A percentile compares a stretch with the other conserved stretches of the same genome.
Conservation (phyloP, 768 basidiomycete species). For the Collybiopsis confluens region DNA sequence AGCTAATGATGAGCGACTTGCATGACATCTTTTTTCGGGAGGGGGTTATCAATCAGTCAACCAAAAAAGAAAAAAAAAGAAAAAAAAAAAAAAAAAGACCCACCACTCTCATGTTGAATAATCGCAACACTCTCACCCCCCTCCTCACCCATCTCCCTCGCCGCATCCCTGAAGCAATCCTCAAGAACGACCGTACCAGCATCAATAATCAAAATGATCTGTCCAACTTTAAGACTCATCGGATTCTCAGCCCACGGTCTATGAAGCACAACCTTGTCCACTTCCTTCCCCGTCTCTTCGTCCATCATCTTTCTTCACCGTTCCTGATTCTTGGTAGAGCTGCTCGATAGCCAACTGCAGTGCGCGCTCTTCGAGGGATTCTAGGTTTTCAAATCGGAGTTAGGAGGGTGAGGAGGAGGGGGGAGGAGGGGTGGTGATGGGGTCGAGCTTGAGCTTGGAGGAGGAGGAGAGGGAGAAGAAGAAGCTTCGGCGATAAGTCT, state of each 20-base stretch:
- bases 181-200: constrained; percentile 65
- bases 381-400: constrained; percentile 26
- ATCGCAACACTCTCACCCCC: constrained; percentile 79
- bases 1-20: constrained; percentile 79
- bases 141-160: constrained; percentile 76
- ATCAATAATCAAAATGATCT: constrained; percentile 79
- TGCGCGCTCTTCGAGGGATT: constrained; percentile 68
- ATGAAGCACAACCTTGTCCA: constrained; percentile 27
- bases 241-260: constrained; percentile 76
- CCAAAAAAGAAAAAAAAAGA: too few species aligned
- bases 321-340: constrained; percentile 46
- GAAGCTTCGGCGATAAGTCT: constrained; percentile 26
- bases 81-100: constrained; percentile 15
- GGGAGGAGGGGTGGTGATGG: too few species aligned
- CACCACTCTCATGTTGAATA: constrained; percentile 79
- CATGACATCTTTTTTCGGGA: constrained; percentile 24
- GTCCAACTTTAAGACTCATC: constrained; percentile 68
- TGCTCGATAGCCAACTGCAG: constrained; percentile 59
- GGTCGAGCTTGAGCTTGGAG: too few species aligned
- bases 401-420: not conserved
- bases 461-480: not conserved
- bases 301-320: not conserved
- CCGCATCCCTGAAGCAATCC: constrained; percentile 88
- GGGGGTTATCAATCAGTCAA: not conserved
- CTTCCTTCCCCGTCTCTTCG: not conserved